phyloP scores from a whole-genome alignment of 106 monocot genomes.

The Apostasia ramifera region DNA sequence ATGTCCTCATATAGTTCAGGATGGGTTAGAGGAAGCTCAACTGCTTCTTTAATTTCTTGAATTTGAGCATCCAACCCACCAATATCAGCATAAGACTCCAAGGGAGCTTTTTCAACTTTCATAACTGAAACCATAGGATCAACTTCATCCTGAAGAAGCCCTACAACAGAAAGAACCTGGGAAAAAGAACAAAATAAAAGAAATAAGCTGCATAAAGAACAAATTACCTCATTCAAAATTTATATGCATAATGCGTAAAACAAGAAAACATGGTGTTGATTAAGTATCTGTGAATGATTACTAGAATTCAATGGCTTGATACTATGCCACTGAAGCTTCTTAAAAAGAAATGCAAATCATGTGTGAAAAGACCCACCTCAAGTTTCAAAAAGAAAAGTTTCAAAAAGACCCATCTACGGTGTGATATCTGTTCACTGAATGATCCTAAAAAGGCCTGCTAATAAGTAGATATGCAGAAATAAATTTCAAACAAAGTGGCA shows the following conservation, averaged over 20 bases:
- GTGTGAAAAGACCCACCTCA: too few relatives aligned
- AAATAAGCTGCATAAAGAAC: not conserved
- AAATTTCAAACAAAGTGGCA: too few relatives aligned
- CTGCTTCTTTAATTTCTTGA: conserved; percentile 97
- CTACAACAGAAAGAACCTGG: conserved; percentile 94
- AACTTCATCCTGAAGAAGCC: conserved; percentile 93
- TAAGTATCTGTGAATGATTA: too few relatives aligned
- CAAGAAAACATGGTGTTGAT: not conserved
- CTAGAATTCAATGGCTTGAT: too few relatives aligned
- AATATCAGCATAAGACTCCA: conserved; percentile 97
- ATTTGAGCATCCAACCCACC: conserved; percentile 95
- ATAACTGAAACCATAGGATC: conserved; percentile 98
- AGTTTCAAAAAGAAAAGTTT: too few relatives aligned
- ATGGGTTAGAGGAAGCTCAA: conserved; percentile 94
- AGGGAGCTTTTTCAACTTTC: conserved; percentile 97
- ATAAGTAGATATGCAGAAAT: too few relatives aligned
- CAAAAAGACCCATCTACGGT: too few relatives aligned
- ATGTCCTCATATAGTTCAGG: conserved; percentile 97
- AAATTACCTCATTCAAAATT: not conserved
- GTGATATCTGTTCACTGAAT: too few relatives aligned
- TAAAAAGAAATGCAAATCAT: too few relatives aligned
- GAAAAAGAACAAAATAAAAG: not conserved
- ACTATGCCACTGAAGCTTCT: too few relatives aligned
- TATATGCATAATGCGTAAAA: not conserved
- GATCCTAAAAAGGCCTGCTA: too few relatives aligned